phyloP scores from a whole-genome alignment of 352 stramenopile species.

The Phytophthora fragariae region DNA sequence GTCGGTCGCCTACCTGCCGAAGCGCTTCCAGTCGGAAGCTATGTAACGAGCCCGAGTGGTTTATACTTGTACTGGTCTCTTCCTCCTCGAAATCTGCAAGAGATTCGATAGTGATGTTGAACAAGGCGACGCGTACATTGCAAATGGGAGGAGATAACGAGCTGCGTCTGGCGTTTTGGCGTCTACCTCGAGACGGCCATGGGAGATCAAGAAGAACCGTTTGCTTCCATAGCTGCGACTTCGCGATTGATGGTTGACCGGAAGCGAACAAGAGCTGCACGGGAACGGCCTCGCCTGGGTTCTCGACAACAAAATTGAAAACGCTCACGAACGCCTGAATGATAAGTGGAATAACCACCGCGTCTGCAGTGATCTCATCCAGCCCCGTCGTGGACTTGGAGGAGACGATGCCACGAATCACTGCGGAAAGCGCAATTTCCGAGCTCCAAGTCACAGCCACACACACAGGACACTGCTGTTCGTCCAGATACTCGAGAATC shows the following conservation, averaged over 20 bases:
- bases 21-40: conserved; percentile 44
- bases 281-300: conserved; percentile 53
- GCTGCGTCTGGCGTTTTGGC: conserved; percentile 9
- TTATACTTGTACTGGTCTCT: conserved; percentile 20
- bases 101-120: conserved; percentile 69
- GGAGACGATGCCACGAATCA: conserved; percentile 55
- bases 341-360: conserved; percentile 45
- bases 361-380: conserved; percentile 12
- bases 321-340: conserved; percentile 57
- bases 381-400: conserved; percentile 42
- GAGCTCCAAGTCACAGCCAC: conserved; percentile 60
- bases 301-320: conserved; percentile 42
- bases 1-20: conserved; percentile 39
- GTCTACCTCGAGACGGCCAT: conserved; percentile 34
- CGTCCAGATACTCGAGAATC: conserved; percentile 55
- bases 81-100: conserved; percentile 23
- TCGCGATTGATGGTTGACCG: conserved; percentile 26
- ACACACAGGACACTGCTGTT: conserved; percentile 50
- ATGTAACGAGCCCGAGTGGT: conserved; percentile 21
- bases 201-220: conserved; percentile 51
- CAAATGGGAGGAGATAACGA: conserved; percentile 22
- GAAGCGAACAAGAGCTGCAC: conserved; percentile 53
- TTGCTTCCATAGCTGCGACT: conserved; percentile 55
- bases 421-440: conserved; percentile 36
- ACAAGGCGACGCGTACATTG: conserved; percentile 53